A percentile compares a stretch with the other conserved stretches of the same genome.
Conservation (phyloP, 176 grass and related monocot species). For the Guadua angustifolia region DNA sequence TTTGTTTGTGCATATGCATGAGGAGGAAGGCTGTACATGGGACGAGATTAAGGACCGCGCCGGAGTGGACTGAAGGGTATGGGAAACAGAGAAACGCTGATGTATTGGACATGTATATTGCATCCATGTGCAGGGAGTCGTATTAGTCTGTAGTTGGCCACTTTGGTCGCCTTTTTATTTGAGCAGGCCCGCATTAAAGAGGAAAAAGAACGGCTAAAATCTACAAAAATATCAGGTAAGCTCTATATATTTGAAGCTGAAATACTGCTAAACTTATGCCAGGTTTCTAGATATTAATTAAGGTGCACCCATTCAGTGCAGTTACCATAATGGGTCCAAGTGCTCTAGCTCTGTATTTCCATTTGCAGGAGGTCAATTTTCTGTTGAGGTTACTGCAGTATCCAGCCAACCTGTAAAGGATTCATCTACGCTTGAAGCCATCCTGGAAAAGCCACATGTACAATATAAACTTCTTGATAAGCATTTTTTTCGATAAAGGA, state of each 20-base stretch:
- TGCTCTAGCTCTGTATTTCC: conserved; percentile 8
- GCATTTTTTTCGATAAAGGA: no score
- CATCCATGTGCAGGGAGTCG: no score
- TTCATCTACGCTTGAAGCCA: conserved; percentile 72
- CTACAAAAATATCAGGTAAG: conserved; percentile 68
- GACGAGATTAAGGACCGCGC: no score
- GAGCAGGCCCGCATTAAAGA: conserved; percentile 76
- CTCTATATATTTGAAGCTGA: conserved; percentile 5
- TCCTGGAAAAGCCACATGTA: conserved; percentile 93
- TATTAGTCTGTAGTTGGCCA: no score
- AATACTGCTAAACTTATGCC: not conserved
- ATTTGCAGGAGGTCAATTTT: conserved; percentile 72
- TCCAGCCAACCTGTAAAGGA: conserved; percentile 85
- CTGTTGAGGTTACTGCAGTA: conserved; percentile 65
- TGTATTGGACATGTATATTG: no score
- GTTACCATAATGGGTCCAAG: conserved; percentile 4
- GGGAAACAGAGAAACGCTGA: no score
- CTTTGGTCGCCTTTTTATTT: no score
- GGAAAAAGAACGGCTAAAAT: conserved; percentile 82
- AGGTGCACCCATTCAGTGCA: not conserved
- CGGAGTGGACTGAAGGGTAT: no score
- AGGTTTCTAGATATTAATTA: conserved; percentile 9
- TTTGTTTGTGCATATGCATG: no score
- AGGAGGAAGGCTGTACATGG: no score
- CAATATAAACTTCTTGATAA: conserved; percentile 94